Conservation (phyloP, 2,329 filamentous ascomycete species). For the Aureobasidium sp. region DNA sequence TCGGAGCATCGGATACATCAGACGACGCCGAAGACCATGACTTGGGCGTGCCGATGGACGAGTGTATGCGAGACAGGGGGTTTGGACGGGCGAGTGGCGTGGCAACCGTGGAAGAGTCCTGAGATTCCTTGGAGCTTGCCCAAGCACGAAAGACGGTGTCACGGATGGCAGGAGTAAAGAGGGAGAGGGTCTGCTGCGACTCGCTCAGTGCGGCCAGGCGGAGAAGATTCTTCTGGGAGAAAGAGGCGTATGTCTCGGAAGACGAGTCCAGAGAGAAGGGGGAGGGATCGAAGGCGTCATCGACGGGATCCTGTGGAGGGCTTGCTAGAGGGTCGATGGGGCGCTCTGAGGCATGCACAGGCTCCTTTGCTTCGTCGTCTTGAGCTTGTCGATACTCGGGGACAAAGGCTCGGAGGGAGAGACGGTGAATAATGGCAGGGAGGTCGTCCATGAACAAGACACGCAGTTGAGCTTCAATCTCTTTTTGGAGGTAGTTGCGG, state of each 20-base stretch:
- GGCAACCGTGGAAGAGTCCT: slow-evolving; percentile 45
- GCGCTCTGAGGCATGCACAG: slow-evolving; percentile 20
- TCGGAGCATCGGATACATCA: slow-evolving; percentile 60
- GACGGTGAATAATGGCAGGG: slow-evolving; percentile 87
- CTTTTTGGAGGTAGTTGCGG: slow-evolving; percentile 90
- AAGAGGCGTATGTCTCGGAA: slow-evolving; percentile 77
- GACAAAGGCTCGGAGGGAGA: slow-evolving; percentile 84
- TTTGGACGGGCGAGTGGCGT: slow-evolving; percentile 38
- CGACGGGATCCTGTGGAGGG: slow-evolving; percentile 58
- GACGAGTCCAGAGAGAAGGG: slow-evolving; percentile 72
- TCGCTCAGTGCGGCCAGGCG: slow-evolving; percentile 76
- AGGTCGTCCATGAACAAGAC: slow-evolving; percentile 97
- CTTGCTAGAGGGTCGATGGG: slow-evolving; percentile 30
- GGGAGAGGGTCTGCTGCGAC: slow-evolving; percentile 80
- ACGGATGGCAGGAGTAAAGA: slow-evolving; percentile 84
- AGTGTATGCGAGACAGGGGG: slow-evolving; percentile 42
- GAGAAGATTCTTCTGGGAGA: slow-evolving; percentile 90
- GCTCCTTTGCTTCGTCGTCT: slow-evolving; percentile 43
- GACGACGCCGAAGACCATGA: slow-evolving; percentile 37
- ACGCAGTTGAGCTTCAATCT: slow-evolving; percentile 87
- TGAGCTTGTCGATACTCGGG: slow-evolving; percentile 73
- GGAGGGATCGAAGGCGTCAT: slow-evolving; percentile 64
- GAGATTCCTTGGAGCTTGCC: slow-evolving; percentile 69
- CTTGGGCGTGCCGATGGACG: slow-evolving; percentile 52
- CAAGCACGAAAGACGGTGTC: slow-evolving; percentile 90